Evolutionary conservation across 805 yeast genomes (phyloP), one percentile per base, ranked within the genome.

Genomic region (Ascoidea rubescens): DNA sequence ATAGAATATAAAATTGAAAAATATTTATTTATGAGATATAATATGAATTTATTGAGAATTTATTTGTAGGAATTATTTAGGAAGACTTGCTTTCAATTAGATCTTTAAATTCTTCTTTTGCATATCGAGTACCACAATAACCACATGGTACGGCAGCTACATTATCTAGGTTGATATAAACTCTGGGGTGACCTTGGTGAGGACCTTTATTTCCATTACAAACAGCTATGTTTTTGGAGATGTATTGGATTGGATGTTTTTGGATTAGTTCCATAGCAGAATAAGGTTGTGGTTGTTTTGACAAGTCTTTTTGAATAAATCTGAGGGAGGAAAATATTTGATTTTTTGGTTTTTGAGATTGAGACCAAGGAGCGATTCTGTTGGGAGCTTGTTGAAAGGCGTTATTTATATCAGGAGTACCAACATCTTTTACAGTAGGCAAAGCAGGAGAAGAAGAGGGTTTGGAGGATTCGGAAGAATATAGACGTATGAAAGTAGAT

Each of bases 191-290:
- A 17, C 96, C 96, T 60, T 80, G 85, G 60, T 78, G 79, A 21
- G 70, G 71, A 8, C 84, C 85, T 59, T 73, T 80, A 58, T 84
- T 82, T 45, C 96, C 96, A 60, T 84, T 87, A 65, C 96, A 87
- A 16, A 83, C 91, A 0, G 96, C 96, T 51, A 80, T 66, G 60
- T 79, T 74, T 56, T 73, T 75, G 45, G 67, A 61, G 55, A 87
- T 70, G 62, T 75, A 84, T 58, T 78, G 71, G 46, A 87, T 69
- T 2, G 96, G 95, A 62, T 80, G 80, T 62, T 82, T 70, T 37
- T 84, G 82, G 59, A 87, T 84, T 66, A 87, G 74, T 48, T 87
- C 93, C 61, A 87, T 87, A 52, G 95, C 95, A 46, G 95, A 86
- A 56, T 79, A 79, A 5, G 95, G 88, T 60, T 74, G 76, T 52